These are phyloP conservation scores for Penicillium crystallinum DNA, from an alignment of 495 filamentous ascomycete species.

Conservation along the genomic window DNA sequence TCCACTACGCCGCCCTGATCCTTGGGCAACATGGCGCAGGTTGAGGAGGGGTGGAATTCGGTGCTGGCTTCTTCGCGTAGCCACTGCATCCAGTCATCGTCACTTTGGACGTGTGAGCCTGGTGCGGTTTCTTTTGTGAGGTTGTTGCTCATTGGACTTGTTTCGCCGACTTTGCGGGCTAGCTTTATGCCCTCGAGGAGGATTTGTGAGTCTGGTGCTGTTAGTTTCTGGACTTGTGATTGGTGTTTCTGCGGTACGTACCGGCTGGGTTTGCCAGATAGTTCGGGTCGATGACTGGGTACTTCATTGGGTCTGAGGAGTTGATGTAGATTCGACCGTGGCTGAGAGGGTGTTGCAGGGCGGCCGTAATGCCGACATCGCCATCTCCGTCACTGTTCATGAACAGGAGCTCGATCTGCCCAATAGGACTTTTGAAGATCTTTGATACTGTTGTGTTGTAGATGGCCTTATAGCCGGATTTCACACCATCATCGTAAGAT, in stretches of 20 bases:
- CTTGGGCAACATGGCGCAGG: constrained; percentile 47
- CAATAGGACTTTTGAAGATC: constrained; percentile 24
- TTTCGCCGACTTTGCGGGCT: constrained; percentile 25
- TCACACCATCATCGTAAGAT: constrained; percentile 22
- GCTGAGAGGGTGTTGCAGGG: constrained; percentile 33
- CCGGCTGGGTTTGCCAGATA: constrained; percentile 27
- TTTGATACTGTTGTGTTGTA: constrained; percentile 25
- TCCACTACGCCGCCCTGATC: constrained; percentile 48
- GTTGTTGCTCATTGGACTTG: constrained; percentile 17
- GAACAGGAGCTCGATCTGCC: constrained; percentile 28
- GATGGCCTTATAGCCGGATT: constrained; percentile 32
- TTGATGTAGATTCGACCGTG: constrained; percentile 35
- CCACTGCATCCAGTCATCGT: constrained; percentile 25
- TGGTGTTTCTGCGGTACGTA: constrained; percentile 3
- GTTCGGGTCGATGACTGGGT: constrained; percentile 35
- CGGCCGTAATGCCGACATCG: constrained; percentile 30
- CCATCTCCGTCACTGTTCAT: constrained; percentile 32
- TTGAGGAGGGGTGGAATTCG: constrained; percentile 46
- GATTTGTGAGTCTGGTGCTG: constrained; percentile 25
- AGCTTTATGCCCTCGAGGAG: constrained; percentile 32
- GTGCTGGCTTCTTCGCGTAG: constrained; percentile 22
- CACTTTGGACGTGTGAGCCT: constrained; percentile 17
- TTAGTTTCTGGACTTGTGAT: neutral
- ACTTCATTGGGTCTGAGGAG: constrained; percentile 30
- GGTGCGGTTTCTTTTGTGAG: constrained; percentile 24